Conservation (phyloP, 495 filamentous ascomycete species). For the Aspergillus indologenus region DNA sequence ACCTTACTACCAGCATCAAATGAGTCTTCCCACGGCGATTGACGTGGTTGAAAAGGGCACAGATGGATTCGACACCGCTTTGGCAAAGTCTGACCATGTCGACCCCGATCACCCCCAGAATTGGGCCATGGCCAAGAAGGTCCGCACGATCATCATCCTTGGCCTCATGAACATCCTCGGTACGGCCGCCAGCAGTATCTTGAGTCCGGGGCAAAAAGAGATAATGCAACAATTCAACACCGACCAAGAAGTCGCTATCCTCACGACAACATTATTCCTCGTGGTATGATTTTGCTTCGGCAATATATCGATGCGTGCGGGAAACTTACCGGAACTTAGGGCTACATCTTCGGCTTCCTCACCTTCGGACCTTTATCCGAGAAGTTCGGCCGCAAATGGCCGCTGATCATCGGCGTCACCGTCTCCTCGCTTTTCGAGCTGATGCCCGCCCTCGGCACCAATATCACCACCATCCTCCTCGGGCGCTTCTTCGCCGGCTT, state of each 20-base stretch:
- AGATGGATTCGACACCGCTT: not conserved
- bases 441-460: conserved; percentile 7
- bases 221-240: not conserved
- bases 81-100: not conserved
- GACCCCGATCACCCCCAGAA: not conserved
- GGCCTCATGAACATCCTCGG: not conserved
- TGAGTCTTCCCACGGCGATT: not conserved
- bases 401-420: conserved; percentile 10
- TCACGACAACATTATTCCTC: conserved; percentile 1
- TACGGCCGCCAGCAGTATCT: not conserved
- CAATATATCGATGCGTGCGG: too few relatives aligned
- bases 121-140: not conserved
- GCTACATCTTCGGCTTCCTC: conserved; percentile 5
- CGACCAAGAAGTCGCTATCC: not conserved
- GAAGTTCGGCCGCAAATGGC: conserved; percentile 15
- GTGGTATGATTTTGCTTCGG: not conserved
- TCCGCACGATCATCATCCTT: not conserved
- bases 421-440: conserved; percentile 12
- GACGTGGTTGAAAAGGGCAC: not conserved
- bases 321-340: not conserved
- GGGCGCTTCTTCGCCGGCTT: conserved; percentile 15
- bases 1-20: not conserved
- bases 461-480: conserved; percentile 10
- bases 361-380: conserved; percentile 17
- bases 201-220: not conserved